Evolutionary conservation across 225 moss, liverwort and hornwort species (phyloP), one percentile per base, ranked within the genome.

Genomic region (Antitrichia curtipendula): DNA sequence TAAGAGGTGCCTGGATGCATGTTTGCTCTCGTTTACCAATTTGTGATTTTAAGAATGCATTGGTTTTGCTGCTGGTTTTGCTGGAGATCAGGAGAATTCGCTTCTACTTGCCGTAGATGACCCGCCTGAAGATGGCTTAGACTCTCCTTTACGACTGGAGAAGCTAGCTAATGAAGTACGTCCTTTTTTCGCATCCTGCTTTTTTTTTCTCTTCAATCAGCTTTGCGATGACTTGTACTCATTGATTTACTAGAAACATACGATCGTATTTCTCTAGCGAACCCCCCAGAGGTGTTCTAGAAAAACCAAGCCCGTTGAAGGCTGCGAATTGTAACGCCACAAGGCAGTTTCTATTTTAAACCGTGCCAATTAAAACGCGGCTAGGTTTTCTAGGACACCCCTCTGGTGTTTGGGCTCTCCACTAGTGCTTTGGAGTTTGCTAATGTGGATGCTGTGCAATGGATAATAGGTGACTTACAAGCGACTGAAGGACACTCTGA

Each of bases 131-230:
- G 98, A 98, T 89, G 97, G 95, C 54, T 93, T 98, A 59, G 96
- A 94, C 90, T 92, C 93, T 74, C 98, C 98, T 87, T 88, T 98
- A 90, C 97, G 97, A 69, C 92, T 98, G 57, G 98, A 98, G 81
- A 98, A 98, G 86, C 88, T 97, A 64, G 97, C 95, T 52, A 98
- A 96, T 86, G 97, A 98, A 92, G 98, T 95, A 89, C 50, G 86
- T 76, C 76, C 58, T 41, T 50, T 50, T 38, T 45, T 43, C 36
- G 18, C 65, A 68, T 86, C 41, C 66, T 86, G 31, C 85, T 72
- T 25, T 90, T 45, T n/a, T 64, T 82, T 73, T 25, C 34, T 81
- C 86, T 70, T 75, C 36, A 32, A 53, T 82, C 32, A 77, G 17
- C 61, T 83, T 15, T 47, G 61, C 63, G 21, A 82, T 57, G 29